These are phyloP conservation scores for Neopestalotiopsis sp. DNA, from an alignment of 2,329 filamentous ascomycete species.

Conservation along the genomic window DNA sequence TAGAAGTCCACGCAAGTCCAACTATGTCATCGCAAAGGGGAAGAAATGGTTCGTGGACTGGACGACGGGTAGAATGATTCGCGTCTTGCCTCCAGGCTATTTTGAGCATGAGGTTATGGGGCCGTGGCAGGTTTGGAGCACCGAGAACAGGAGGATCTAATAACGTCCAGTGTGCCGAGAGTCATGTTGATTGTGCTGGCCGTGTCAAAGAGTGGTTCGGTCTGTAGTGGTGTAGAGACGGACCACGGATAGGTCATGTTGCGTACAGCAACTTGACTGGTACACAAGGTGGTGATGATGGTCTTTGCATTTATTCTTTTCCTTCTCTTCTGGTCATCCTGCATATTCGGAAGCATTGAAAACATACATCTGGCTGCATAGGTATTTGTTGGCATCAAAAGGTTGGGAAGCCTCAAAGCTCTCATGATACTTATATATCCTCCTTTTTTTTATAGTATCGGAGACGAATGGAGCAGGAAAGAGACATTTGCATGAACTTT, in stretches of 20 bases:
- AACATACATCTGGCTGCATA: slow-evolving; percentile 12
- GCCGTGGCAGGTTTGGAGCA: slow-evolving; percentile 56
- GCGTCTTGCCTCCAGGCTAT: slow-evolving; percentile 60
- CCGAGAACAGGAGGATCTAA: slow-evolving; percentile 54
- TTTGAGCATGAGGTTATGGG: slow-evolving; percentile 56
- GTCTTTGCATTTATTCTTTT: not conserved
- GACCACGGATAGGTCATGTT: too few species aligned
- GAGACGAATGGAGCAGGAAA: not conserved
- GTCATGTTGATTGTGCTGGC: too few species aligned
- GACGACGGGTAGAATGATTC: slow-evolving; percentile 59
- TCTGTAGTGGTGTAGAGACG: too few species aligned
- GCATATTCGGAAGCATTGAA: slow-evolving; percentile 12
- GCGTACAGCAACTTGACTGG: too few species aligned
- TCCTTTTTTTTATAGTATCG: not conserved
- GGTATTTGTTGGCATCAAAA: not conserved
- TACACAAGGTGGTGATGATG: too few species aligned
- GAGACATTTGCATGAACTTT: not conserved
- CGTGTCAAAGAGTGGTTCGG: too few species aligned
- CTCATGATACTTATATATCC: not conserved
- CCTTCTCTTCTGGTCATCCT: not conserved
- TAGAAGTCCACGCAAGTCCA: slow-evolving; percentile 62
- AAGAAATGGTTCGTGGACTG: slow-evolving; percentile 67
- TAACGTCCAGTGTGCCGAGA: not conserved
- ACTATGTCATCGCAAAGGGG: slow-evolving; percentile 61
- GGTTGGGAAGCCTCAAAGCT: not conserved